Evolutionary conservation across 1,284 basidiomycete species (phyloP).

Genomic region (Tylopilus sp.): DNA sequence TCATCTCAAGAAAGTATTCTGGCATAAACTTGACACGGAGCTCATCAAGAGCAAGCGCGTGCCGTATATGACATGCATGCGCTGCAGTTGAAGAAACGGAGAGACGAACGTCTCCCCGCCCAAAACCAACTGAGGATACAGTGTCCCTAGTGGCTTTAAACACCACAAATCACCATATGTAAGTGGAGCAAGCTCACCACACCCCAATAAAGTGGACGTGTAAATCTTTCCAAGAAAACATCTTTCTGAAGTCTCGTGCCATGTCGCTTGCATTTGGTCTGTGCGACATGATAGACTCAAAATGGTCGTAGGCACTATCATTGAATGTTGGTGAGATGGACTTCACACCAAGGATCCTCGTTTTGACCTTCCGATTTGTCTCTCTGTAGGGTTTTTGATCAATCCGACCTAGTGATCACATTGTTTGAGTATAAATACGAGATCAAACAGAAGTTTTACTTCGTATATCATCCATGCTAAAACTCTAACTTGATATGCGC

Average conservation of each 20-base stretch:
- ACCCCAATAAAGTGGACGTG: conserved; percentile 45
- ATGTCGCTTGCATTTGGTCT: conserved; percentile 20
- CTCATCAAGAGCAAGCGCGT: conserved; percentile 45
- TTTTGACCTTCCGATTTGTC: conserved; percentile 30
- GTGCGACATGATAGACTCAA: conserved; percentile 21
- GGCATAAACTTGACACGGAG: conserved; percentile 50
- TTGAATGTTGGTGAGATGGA: background rate
- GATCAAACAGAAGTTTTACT: no score
- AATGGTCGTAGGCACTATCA: conserved; percentile 31
- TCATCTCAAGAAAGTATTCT: conserved; percentile 40
- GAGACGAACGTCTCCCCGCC: conserved; percentile 34
- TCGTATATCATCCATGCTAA: conserved; percentile 48
- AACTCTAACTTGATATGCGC: conserved; percentile 48
- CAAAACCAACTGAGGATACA: conserved; percentile 42
- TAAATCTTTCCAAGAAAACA: conserved; percentile 33
- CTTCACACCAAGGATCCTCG: background rate
- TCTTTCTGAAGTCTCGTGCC: conserved; percentile 31
- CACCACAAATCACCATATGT: no score
- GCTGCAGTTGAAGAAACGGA: conserved; percentile 24
- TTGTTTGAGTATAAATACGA: no score
- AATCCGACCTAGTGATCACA: conserved; percentile 40
- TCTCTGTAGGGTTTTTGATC: conserved; percentile 37
- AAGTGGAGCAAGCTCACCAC: conserved; percentile 34
- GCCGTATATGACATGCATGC: conserved; percentile 38
- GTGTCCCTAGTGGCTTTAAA: conserved; percentile 37